Evolutionary conservation across 257 asterid genomes (phyloP).

Genomic region (Handroanthus guayacan): DNA sequence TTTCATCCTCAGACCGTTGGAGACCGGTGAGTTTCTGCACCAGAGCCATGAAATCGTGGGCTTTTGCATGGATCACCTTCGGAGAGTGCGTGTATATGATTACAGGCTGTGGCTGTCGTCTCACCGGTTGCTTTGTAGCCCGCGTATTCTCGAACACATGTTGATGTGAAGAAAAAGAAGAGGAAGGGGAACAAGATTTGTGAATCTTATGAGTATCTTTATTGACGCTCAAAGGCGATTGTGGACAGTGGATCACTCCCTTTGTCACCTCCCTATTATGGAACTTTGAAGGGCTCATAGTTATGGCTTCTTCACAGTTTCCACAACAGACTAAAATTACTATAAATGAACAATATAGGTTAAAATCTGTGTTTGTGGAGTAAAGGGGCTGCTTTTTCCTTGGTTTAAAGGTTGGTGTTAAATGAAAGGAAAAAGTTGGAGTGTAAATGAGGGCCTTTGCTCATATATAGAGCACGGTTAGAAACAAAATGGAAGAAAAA

Average conservation of each 20-base stretch:
- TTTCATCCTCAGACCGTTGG: slow-evolving; percentile 3
- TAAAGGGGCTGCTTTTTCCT: slow-evolving; percentile 23
- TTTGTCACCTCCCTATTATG: slow-evolving; percentile 38
- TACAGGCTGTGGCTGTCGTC: slow-evolving; percentile 42
- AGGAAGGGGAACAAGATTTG: slow-evolving; percentile 19
- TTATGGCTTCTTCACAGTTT: not conserved
- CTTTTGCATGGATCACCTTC: slow-evolving; percentile 43
- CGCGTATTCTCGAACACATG: not conserved
- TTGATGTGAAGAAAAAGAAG: not conserved
- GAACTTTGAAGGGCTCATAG: slow-evolving; percentile 50
- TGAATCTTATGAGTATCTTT: slow-evolving; percentile 45
- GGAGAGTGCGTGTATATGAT: slow-evolving; percentile 59
- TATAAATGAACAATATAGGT: too few relatives aligned
- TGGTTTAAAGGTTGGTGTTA: slow-evolving; percentile 11
- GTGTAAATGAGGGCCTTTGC: slow-evolving; percentile 16
- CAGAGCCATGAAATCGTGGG: slow-evolving; percentile 48
- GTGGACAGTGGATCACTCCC: slow-evolving; percentile 44
- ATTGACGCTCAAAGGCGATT: slow-evolving; percentile 39
- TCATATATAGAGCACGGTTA: slow-evolving; percentile 28
- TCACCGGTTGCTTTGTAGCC: not conserved
- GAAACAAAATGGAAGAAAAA: not conserved
- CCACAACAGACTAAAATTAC: not conserved
- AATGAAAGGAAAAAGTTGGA: slow-evolving; percentile 21
- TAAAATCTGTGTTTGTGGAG: too few relatives aligned
- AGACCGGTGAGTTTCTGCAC: slow-evolving; percentile 59